Evolutionary conservation across 202 grass and related monocot genomes (phyloP), one percentile per base, ranked within the genome.

Genomic region (Digitaria exilis): DNA sequence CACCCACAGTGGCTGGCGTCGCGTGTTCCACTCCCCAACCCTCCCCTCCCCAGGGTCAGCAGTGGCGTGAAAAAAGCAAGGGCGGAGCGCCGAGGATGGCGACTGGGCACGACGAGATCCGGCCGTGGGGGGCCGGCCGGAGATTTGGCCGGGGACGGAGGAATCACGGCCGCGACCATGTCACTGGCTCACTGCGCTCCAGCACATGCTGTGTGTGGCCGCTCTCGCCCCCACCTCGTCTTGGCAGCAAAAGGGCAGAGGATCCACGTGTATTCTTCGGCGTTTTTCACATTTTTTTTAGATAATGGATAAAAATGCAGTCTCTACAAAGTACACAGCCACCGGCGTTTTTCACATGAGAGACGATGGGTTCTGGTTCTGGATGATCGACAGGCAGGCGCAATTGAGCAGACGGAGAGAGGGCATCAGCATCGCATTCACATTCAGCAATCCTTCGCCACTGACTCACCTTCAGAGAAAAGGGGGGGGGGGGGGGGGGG

Each of bases 71-170:
- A n/a, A 37, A 42, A 61, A 19, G 57, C 11, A 60, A 61, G 43
- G 30, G 18, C 30, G 22, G 59, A 3, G 19, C 12, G 35, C 59
- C 15, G 30, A 0, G 42, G 61, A 86, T n/a, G 46, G 68, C 12
- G 76, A 65, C 28, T 37, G 56, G 43, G n/a, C 45, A 46, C 32
- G 37, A 60, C 19, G 41, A 65, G 76, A 71, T 86, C 79, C 64
- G 14, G 48, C 60, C 25, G 66, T 57, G 42, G 79, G 42, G 79
- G 82, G 62, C 84, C 80, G 18, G 42, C 45, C 16, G 63, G 52
- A 85, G 87, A 93, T 76, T 78, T 65, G 84, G 79, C 58, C 58
- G 15, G 71, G 37, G 84, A 87, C 48, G 82, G 71, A 82, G 71
- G 81, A 85, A 82, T 90, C 83, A 54, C 73, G 66, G 26, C 7